Evolutionary conservation across 805 yeast species (phyloP).

Genomic region (Priceomyces medius): DNA sequence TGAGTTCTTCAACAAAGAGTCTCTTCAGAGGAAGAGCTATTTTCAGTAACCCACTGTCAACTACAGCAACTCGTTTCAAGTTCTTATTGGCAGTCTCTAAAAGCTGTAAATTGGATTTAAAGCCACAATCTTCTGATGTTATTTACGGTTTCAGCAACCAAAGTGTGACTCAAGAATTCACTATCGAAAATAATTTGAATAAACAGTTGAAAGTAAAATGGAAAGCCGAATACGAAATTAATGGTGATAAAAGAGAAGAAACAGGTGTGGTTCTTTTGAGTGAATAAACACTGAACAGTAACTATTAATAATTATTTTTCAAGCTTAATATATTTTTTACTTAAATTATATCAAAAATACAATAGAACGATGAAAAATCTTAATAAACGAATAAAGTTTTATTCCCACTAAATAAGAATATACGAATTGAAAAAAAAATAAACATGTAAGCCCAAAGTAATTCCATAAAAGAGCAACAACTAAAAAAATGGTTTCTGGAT

Average conservation of each 20-base stretch:
- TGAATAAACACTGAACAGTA: no score
- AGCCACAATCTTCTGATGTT: conserved; percentile 58
- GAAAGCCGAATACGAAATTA: conserved; percentile 59
- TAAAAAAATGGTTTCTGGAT: no score
- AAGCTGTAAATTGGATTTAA: conserved; percentile 52
- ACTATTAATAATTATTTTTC: no score
- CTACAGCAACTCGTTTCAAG: conserved; percentile 49
- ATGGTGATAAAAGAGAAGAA: conserved; percentile 51
- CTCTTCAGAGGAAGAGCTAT: conserved; percentile 43
- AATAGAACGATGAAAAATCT: background rate
- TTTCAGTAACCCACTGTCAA: conserved; percentile 50
- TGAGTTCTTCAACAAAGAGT: conserved; percentile 33
- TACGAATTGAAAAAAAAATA: background rate
- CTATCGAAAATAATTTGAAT: conserved; percentile 31
- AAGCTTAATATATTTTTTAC: background rate
- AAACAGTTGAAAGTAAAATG: conserved; percentile 66
- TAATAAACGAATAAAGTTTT: background rate
- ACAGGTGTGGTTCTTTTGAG: conserved; percentile 48
- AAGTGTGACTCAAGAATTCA: conserved; percentile 55
- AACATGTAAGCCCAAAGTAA: no score
- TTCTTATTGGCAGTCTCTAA: conserved; percentile 74
- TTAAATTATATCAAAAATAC: background rate
- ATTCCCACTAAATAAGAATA: background rate
- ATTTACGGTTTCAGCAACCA: conserved; percentile 48
- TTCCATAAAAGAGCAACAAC: no score